Percentiles rank a stretch among this genome's conserved stretches.
Conservation (phyloP, 176 grass and related monocot species). For the Phragmites australis region DNA sequence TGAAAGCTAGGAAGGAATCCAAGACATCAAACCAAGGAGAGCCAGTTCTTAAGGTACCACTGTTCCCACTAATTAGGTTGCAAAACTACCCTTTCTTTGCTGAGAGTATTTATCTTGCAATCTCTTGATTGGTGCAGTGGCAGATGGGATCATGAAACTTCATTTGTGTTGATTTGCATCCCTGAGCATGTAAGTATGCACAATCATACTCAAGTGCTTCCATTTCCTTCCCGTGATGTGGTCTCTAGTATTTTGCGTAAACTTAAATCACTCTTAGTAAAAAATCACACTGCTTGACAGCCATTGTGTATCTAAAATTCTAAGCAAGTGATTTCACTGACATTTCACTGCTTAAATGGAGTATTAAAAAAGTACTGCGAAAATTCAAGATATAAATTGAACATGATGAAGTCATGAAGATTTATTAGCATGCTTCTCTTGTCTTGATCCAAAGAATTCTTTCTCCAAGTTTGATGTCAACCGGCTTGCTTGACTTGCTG, state of each 20-base stretch:
- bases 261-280: neutral
- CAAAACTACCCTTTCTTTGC: neutral
- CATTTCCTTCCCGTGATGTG: neutral
- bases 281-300: neutral
- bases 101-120: slow-evolving; percentile 6
- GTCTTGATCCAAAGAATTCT: too few relatives aligned
- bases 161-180: slow-evolving; percentile 9
- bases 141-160: slow-evolving; percentile 73
- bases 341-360: neutral
- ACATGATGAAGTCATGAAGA: too few relatives aligned
- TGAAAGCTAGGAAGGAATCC: slow-evolving; percentile 77
- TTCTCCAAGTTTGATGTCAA: too few relatives aligned
- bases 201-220: neutral
- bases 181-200: slow-evolving; percentile 41
- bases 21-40: slow-evolving; percentile 70
- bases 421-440: too few relatives aligned
- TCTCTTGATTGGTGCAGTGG: slow-evolving; percentile 66
- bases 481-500: too few relatives aligned
- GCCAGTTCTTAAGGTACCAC: slow-evolving; percentile 80
- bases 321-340: neutral
- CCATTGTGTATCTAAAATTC: neutral
- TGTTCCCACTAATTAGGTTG: neutral
- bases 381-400: too few relatives aligned
- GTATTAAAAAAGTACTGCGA: too few relatives aligned
- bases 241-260: neutral